Percentiles rank a stretch among this genome's conserved stretches.
Evolutionary conservation across 768 basidiomycete genomes (phyloP).

Genomic region (Leucogyrophana mollusca): DNA sequence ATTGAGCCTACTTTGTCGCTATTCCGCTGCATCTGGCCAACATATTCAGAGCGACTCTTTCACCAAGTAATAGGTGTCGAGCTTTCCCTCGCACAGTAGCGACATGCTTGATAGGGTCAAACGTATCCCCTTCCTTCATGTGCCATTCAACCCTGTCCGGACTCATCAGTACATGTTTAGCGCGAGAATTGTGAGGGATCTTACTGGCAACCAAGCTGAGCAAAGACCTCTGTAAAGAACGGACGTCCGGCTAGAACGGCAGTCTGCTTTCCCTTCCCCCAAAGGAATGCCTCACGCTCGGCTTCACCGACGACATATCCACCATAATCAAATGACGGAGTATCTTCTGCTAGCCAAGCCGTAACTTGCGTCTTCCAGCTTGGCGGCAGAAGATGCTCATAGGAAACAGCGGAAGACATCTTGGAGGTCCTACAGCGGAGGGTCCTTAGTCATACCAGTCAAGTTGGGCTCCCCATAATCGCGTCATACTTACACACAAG

Average conservation of each 20-base stretch:
- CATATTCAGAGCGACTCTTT: conserved; percentile 89
- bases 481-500: too few species aligned
- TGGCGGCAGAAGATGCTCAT: conserved; percentile 81
- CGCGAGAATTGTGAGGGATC: conserved; percentile 30
- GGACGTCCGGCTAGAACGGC: conserved; percentile 92
- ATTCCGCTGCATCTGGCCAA: conserved; percentile 96
- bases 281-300: conserved; percentile 78
- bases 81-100: conserved; percentile 92
- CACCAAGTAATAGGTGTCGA: conserved; percentile 84
- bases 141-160: conserved; percentile 90
- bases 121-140: conserved; percentile 76
- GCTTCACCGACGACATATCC: conserved; percentile 96
- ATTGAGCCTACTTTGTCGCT: conserved; percentile 75
- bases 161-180: neutral
- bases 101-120: conserved; percentile 79
- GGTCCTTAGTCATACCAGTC: too few species aligned
- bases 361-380: conserved; percentile 85
- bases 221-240: conserved; percentile 92
- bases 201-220: conserved; percentile 85
- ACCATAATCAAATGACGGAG: conserved; percentile 94
- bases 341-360: conserved; percentile 89
- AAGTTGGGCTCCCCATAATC: too few species aligned
- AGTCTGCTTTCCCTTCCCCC: conserved; percentile 81
- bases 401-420: conserved; percentile 20
- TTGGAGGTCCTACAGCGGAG: too few species aligned